Conservation (phyloP, 352 stramenopile genomes). For the Pythium inflatum region DNA sequence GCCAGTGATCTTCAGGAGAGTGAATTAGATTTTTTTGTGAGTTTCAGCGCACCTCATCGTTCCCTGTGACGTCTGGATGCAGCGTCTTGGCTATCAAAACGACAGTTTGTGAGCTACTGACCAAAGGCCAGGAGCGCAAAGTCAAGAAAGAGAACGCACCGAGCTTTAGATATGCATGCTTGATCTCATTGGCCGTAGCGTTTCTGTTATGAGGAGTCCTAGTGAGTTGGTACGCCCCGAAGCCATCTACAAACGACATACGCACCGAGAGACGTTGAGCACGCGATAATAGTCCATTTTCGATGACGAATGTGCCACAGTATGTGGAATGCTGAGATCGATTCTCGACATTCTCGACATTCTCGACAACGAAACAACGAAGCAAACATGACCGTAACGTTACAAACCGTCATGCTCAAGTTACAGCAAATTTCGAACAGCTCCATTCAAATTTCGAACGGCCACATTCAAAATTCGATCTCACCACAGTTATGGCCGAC, state of each 20-base stretch:
- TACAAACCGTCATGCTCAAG: neutral
- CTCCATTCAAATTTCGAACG: conserved; percentile 32
- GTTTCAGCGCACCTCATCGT: conserved; percentile 62
- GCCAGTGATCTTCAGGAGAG: no score
- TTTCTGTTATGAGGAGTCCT: conserved; percentile 41
- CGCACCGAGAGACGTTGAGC: conserved; percentile 72
- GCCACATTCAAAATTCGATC: conserved; percentile 20
- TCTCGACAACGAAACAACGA: neutral
- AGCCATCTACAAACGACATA: neutral
- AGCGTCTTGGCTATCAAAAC: conserved; percentile 61
- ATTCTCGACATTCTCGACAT: conserved; percentile 24
- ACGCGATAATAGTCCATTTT: conserved; percentile 80
- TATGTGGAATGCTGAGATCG: neutral
- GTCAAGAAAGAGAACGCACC: no score
- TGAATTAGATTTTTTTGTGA: no score
- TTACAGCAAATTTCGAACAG: conserved; percentile 32
- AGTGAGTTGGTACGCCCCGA: no score
- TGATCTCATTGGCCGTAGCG: conserved; percentile 77
- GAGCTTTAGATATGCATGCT: conserved; percentile 76
- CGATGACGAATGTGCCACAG: neutral
- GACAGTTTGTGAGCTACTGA: neutral
- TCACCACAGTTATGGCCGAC: no score
- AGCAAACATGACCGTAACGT: no score
- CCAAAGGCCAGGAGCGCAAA: no score
- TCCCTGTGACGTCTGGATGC: conserved; percentile 86